These are phyloP conservation scores for Ocimum tenuiflorum DNA, from an alignment of 257 asterid species.

Conservation along the genomic window DNA sequence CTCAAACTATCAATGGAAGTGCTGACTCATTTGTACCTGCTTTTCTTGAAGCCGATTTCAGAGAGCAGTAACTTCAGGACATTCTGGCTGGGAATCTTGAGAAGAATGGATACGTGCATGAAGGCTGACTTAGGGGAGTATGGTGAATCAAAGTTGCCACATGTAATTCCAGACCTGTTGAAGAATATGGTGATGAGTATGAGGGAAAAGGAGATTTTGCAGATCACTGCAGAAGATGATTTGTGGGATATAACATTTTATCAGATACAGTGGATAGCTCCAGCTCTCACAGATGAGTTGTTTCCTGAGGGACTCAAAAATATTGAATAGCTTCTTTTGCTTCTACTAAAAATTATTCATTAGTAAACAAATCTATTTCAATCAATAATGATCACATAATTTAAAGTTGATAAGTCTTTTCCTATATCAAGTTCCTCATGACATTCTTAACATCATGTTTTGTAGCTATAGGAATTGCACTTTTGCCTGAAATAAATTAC, in stretches of 20 bases:
- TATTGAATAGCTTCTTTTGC: neutral
- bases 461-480: neutral
- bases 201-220: slow-evolving; percentile 62
- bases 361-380: neutral
- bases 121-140: slow-evolving; percentile 74
- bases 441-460: neutral
- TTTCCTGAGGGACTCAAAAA: slow-evolving; percentile 51
- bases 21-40: slow-evolving; percentile 52
- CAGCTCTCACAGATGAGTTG: slow-evolving; percentile 66
- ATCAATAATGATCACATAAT: neutral
- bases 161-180: slow-evolving; percentile 50
- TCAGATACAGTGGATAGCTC: slow-evolving; percentile 94
- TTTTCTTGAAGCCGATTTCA: slow-evolving; percentile 57
- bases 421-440: neutral
- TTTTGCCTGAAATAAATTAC: neutral
- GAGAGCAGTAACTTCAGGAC: slow-evolving; percentile 67
- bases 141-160: slow-evolving; percentile 61
- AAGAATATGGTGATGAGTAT: slow-evolving; percentile 52
- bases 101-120: slow-evolving; percentile 84
- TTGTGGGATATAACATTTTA: slow-evolving; percentile 72
- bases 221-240: slow-evolving; percentile 55
- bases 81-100: slow-evolving; percentile 70
- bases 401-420: neutral
- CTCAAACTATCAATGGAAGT: slow-evolving; percentile 75
- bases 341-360: neutral